These are phyloP conservation scores for Castanopsis chinensis DNA, from an alignment of 306 rosid genomes.

Conservation along the genomic window DNA sequence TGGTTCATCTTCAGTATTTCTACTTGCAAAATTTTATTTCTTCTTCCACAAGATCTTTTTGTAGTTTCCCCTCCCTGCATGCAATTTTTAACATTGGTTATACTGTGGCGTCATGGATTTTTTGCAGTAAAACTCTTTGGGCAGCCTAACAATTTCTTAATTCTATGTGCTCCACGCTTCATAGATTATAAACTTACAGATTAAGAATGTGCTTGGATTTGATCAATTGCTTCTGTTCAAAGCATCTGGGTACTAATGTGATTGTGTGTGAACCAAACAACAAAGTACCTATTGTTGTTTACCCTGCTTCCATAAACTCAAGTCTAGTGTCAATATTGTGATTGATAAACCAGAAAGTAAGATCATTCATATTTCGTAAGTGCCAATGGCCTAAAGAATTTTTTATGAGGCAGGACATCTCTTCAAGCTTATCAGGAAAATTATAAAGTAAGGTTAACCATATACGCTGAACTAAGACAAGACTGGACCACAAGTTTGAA, in stretches of 20 bases:
- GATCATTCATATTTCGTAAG: not conserved
- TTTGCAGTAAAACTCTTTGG: not conserved
- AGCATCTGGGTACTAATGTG: not conserved
- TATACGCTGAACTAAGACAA: not conserved
- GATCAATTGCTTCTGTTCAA: not conserved
- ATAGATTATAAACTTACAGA: not conserved
- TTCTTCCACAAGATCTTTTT: not conserved
- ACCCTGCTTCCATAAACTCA: not conserved
- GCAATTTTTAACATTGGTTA: not conserved
- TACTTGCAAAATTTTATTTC: constrained; percentile 9
- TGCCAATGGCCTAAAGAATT: no score
- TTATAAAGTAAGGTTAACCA: not conserved
- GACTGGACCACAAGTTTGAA: not conserved
- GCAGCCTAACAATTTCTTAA: not conserved
- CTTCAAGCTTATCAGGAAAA: not conserved
- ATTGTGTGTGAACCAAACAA: not conserved
- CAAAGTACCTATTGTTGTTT: not conserved
- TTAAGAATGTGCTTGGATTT: not conserved
- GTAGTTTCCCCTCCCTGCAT: constrained; percentile 23
- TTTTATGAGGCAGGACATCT: not conserved
- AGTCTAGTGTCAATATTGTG: not conserved
- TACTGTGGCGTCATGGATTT: not conserved
- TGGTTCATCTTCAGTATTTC: constrained; percentile 51
- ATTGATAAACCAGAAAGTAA: not conserved
- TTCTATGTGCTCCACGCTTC: not conserved